Evolutionary conservation across 2,329 filamentous ascomycete species (phyloP).

Genomic region (Xylariaceae sp.): DNA sequence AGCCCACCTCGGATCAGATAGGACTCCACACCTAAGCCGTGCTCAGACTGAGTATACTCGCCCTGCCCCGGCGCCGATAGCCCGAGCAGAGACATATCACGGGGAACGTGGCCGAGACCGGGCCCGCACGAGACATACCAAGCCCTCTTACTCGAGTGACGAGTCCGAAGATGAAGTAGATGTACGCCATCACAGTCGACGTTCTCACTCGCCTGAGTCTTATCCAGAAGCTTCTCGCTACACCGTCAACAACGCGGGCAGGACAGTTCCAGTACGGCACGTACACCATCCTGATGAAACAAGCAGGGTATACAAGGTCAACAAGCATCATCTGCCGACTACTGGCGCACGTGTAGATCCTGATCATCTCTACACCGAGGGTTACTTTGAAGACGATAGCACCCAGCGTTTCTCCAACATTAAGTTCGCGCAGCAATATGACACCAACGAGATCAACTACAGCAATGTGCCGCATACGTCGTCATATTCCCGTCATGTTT

Average conservation of each 20-base stretch:
- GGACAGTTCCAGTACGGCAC: conserved; percentile 1
- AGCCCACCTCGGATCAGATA: not conserved
- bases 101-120: conserved; percentile 18
- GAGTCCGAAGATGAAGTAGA: conserved; percentile 24
- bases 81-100: conserved; percentile 21
- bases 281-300: conserved; percentile 5
- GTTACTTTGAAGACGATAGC: conserved; percentile 15
- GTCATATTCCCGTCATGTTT: conserved; percentile 1
- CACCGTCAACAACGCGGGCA: not conserved
- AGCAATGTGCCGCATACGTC: conserved; percentile 16
- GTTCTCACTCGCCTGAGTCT: not conserved
- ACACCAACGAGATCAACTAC: conserved; percentile 15
- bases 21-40: conserved; percentile 11
- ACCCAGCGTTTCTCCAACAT: conserved; percentile 10
- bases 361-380: conserved; percentile 10
- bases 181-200: conserved; percentile 17
- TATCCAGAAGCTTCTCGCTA: not conserved
- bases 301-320: conserved; percentile 9
- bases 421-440: conserved; percentile 10
- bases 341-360: conserved; percentile 15
- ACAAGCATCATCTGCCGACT: conserved; percentile 10
- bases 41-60: conserved; percentile 21
- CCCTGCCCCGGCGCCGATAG: conserved; percentile 14
- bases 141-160: conserved; percentile 9
- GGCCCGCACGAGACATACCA: conserved; percentile 8